phyloP scores from a whole-genome alignment of 495 filamentous ascomycete genomes.

The Xylaria grammica region DNA sequence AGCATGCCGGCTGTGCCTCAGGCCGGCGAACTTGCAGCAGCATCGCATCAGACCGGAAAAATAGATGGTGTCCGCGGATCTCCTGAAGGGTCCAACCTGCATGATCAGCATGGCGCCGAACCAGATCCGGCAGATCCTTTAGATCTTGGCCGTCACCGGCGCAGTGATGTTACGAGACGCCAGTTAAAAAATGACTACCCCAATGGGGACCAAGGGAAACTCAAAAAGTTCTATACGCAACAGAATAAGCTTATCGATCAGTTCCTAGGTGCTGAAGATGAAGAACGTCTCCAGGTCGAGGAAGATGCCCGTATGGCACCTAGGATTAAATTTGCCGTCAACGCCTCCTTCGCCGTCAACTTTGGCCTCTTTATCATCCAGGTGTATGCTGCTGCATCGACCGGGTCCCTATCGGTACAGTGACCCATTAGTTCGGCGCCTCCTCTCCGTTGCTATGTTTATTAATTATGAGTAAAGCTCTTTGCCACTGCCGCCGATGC shows the following conservation, averaged over 20 bases:
- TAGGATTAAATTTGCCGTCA: conserved; percentile 62
- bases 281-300: conserved; percentile 53
- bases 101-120: conserved; percentile 24
- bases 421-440: conserved; percentile 24
- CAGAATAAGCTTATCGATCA: conserved; percentile 63
- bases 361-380: conserved; percentile 62
- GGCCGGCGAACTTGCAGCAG: conserved; percentile 16
- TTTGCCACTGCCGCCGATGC: conserved; percentile 65
- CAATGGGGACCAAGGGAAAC: conserved; percentile 46
- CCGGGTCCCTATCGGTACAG: conserved; percentile 56
- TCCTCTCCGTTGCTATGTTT: conserved; percentile 27
- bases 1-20: conserved; percentile 1
- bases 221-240: conserved; percentile 59
- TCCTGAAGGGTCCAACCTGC: neutral
- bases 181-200: conserved; percentile 54
- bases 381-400: conserved; percentile 62
- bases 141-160: conserved; percentile 47
- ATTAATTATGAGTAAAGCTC: conserved; percentile 38
- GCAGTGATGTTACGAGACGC: conserved; percentile 43
- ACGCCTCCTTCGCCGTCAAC: conserved; percentile 59
- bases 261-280: conserved; percentile 58
- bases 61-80: neutral
- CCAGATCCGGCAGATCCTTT: conserved; percentile 43
- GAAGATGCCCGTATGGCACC: conserved; percentile 55
- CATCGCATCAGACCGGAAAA: conserved; percentile 5